Evolutionary conservation across 208 protist genomes (phyloP), one percentile per base, ranked within the genome.

Genomic region (Balamuthia mandrillaris): DNA sequence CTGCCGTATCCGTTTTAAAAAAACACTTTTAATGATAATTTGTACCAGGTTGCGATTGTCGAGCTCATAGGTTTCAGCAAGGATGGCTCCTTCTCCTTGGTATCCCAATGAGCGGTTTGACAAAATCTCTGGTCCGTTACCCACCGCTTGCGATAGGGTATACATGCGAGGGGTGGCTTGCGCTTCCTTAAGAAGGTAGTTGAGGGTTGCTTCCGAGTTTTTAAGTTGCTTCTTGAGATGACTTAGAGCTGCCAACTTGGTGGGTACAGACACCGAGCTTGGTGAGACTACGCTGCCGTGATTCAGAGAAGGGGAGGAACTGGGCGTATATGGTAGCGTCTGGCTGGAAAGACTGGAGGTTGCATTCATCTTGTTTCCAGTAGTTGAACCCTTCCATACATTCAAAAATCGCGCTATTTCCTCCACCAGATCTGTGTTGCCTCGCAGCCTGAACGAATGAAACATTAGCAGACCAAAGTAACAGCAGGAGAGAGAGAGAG

Each of bases 201-300:
- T 82, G 31, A 82, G 75, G 14, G 60, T 54, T n/a, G 47, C 47
- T 39, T 82, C 65, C 35, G 75, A 82, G 0, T 21, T 82, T 42
- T 82, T 82, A 54, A 82, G 75, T 35, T 66, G 54, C 54, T 44
- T 82, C 51, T 82, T 82, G 51, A 82, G 75, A 21, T 82, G 75
- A 5, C 39, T 39, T 31, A 82, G 75, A 18, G 52, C 41, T 12
- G 75, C 75, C 0, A 65, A 33, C 54, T 65, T 60, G 6, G 75
- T 82, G 5, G 75, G 51, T 29, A 82, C 75, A 37, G 75, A n/a
- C n/a, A n/a, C n/a, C n/a, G n/a, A 82, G 29, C 41, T 82, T 33
- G 75, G 35, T 9, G 75, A 82, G 4, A 54, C 60, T 5, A 42
- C 75, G 7, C 51, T 37, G n/a, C n/a, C n/a, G n/a, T n/a, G n/a